Base-by-base conservation (phyloP, 176 grass and related monocot genomes). In the Aegilops sharonensis region DNA sequence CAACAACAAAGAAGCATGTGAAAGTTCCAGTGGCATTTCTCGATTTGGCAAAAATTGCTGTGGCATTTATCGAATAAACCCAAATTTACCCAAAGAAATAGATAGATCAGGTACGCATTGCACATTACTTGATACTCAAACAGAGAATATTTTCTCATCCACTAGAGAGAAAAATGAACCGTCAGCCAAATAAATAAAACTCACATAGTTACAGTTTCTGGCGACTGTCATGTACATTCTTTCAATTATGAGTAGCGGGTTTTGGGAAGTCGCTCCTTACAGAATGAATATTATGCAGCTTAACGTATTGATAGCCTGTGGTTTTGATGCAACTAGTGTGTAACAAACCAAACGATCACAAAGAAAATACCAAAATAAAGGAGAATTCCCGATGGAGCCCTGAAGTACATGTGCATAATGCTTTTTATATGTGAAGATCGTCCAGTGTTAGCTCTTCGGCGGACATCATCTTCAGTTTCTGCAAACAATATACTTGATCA, bases 391-490 rank as follows among this genome's bases (percentile, higher is more conserved):
- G 35, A 14, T 35, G 43, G 40, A 57, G 21, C 56, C 56, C 9
- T 25, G 7, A 9, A 79, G 13, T 27, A 60, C 68, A 75, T 60
- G 35, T 74, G 56, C 43, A 59, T 27, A 6, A 37, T 85, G 5
- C 12, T 80, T 72, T 84, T 79, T 89, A 90, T 65, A 94, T 89
- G 72, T 84, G 84, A 89, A 91, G 92, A 37, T 91, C 87, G 84
- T 91, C 89, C 59, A 89, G 43, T 78, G 86, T 84, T 65, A 84
- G 80, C 79, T 89, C 89, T 81, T 87, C 74, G 15, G 80, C 83
- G 72, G 89, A 84, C 76, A 94, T 77, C 84, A 91, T 82, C 81
- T 94, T 94, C 72, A 94, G 52, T 89, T 94, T 94, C 92, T 94
- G 92, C 78, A 85, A 32, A 82, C 11, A 72, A 77, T 68, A 77